Evolutionary conservation across 257 asterid genomes (phyloP).

Genomic region (Rhazya stricta): DNA sequence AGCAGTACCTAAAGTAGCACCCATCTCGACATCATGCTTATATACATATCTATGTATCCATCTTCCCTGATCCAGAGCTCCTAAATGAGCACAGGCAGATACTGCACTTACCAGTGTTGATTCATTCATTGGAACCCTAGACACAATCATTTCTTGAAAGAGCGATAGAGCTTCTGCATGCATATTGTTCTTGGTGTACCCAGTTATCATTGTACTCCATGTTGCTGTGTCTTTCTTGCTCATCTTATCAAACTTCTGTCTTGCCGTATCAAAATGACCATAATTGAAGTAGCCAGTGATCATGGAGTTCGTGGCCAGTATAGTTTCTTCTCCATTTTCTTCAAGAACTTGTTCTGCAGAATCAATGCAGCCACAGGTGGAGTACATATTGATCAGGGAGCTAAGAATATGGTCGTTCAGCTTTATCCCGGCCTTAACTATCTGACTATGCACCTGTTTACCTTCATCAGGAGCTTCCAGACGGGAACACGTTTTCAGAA

Average conservation of each 20-base stretch:
- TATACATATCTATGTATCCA: constrained; percentile 27
- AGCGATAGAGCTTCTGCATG: constrained; percentile 10
- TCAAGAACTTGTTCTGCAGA: constrained; percentile 22
- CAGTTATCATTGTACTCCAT: constrained; percentile 31
- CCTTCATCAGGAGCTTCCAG: constrained; percentile 23
- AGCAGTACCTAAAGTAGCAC: constrained; percentile 21
- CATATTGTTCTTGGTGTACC: constrained; percentile 28
- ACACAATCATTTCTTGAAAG: constrained; percentile 26
- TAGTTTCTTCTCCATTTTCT: constrained; percentile 3
- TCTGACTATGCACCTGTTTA: constrained; percentile 23
- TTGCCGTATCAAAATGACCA: constrained; percentile 17
- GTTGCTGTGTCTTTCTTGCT: constrained; percentile 19
- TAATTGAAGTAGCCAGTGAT: constrained; percentile 21
- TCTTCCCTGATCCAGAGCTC: constrained; percentile 33
- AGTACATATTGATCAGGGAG: constrained; percentile 27
- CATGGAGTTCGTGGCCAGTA: constrained; percentile 20
- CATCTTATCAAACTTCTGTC: constrained; percentile 16
- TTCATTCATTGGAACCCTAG: constrained; percentile 17
- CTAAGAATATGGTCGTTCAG: constrained; percentile 15
- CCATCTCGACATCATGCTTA: not conserved
- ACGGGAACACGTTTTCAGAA: constrained; percentile 32
- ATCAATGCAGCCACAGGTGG: constrained; percentile 10
- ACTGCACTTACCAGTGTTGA: constrained; percentile 26
- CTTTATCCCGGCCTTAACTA: constrained; percentile 22
- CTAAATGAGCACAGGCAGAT: constrained; percentile 30